phyloP scores from a whole-genome alignment of 352 stramenopile genomes.

The Pythium phragmitis region DNA sequence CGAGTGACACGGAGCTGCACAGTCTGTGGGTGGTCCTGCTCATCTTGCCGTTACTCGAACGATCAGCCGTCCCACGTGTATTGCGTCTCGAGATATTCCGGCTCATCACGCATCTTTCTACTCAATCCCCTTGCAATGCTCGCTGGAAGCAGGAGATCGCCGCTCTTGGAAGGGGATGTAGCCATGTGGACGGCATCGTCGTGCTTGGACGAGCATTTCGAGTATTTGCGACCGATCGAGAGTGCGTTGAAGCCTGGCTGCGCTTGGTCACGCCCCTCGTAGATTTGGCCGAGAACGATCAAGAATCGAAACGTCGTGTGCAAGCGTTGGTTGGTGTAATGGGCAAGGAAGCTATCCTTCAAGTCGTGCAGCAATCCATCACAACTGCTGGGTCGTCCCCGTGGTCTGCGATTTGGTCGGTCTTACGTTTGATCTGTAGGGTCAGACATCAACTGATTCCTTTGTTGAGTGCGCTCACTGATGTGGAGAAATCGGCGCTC shows the following conservation, averaged over 20 bases:
- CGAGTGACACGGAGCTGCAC: not conserved
- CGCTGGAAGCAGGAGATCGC: not conserved
- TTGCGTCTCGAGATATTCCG: slow-evolving; percentile 7
- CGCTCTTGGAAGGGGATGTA: not conserved
- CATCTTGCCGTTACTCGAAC: slow-evolving; percentile 6
- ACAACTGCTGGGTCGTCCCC: not conserved
- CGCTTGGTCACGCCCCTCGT: not conserved
- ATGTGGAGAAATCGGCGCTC: not conserved
- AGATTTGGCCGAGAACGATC: not conserved
- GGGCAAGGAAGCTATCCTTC: not conserved
- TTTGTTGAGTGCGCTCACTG: not conserved
- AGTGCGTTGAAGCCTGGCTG: not conserved
- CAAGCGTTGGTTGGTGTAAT: slow-evolving; percentile 4
- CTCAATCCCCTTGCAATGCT: not conserved
- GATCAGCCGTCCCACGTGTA: not conserved
- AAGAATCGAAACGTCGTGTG: too few relatives aligned
- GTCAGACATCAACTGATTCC: not conserved
- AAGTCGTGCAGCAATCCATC: not conserved
- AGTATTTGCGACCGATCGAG: not conserved
- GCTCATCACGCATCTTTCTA: slow-evolving; percentile 2
- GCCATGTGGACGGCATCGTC: slow-evolving; percentile 7
- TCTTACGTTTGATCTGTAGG: not conserved
- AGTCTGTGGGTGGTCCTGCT: slow-evolving; percentile 1
- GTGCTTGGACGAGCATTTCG: slow-evolving; percentile 13
- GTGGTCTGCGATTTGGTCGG: not conserved